These are phyloP conservation scores for Cyamopsis tetragonoloba DNA, from an alignment of 306 rosid genomes.

Conservation along the genomic window DNA sequence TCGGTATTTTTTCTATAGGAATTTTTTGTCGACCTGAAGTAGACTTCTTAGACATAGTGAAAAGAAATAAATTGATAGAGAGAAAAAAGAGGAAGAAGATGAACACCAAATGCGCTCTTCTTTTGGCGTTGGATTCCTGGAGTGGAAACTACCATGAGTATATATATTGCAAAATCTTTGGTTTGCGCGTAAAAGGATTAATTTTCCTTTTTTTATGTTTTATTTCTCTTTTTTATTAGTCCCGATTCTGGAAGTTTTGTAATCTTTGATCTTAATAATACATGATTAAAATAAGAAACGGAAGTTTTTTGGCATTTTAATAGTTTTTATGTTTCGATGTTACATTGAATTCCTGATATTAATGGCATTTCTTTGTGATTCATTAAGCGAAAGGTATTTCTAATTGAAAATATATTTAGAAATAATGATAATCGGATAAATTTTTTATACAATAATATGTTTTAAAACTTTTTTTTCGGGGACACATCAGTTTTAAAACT, in stretches of 20 bases:
- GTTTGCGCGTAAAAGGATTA: not conserved
- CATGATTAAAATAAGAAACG: no score
- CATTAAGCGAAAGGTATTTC: no score
- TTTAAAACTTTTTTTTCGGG: no score
- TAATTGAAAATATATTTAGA: no score
- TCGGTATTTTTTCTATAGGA: conserved; percentile 19
- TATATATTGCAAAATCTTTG: conserved; percentile 2
- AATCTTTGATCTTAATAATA: conserved; percentile 17
- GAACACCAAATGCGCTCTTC: not conserved
- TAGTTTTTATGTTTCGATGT: no score
- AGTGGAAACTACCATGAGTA: not conserved
- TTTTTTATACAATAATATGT: no score
- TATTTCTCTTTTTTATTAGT: not conserved
- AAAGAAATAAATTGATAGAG: not conserved
- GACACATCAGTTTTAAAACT: no score
- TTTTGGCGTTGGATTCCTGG: not conserved
- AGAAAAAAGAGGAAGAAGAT: not conserved
- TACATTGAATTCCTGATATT: no score
- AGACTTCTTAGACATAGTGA: conserved; percentile 6
- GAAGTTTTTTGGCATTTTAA: no score
- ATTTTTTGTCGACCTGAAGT: conserved; percentile 26
- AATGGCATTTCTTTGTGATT: no score
- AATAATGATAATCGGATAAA: no score
- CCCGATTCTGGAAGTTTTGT: not conserved
- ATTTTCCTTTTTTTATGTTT: not conserved